Conservation (phyloP, 2,329 filamentous ascomycete genomes). For the Aureobasidium pullulans region DNA sequence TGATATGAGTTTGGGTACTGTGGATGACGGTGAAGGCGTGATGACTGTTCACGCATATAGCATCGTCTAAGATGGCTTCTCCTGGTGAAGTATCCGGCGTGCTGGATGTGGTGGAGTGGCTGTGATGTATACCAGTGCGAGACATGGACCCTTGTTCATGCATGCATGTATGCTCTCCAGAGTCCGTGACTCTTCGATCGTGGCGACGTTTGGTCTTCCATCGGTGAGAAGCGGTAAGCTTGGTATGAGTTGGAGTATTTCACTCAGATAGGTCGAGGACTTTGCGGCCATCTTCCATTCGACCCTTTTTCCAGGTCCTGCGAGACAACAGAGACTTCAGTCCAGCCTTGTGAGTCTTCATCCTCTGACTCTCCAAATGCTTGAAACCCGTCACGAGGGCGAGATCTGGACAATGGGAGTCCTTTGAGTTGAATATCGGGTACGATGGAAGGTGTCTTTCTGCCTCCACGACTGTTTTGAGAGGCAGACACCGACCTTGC, state of each 20-base stretch:
- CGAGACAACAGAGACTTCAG: neutral
- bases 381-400: neutral
- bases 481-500: neutral
- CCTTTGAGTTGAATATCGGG: slow-evolving; percentile 6
- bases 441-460: neutral
- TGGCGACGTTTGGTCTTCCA: too few relatives aligned
- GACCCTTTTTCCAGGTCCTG: neutral
- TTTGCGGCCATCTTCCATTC: neutral
- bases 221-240: too few relatives aligned
- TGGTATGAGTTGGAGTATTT: neutral
- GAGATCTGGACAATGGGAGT: neutral
- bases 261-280: neutral
- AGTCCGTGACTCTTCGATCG: too few relatives aligned
- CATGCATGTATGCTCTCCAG: too few relatives aligned
- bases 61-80: too few relatives aligned
- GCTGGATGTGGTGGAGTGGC: too few relatives aligned
- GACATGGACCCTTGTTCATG: too few relatives aligned
- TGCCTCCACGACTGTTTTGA: neutral
- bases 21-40: too few relatives aligned
- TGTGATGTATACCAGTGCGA: too few relatives aligned
- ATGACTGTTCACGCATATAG: too few relatives aligned
- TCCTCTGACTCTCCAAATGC: neutral
- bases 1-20: too few relatives aligned
- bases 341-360: neutral
- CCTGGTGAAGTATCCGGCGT: too few relatives aligned